A percentile compares a stretch with the other conserved stretches of the same genome.
Conservation (phyloP, 1,139 yeast genomes). For the Kurtzmaniella natalensis region DNA sequence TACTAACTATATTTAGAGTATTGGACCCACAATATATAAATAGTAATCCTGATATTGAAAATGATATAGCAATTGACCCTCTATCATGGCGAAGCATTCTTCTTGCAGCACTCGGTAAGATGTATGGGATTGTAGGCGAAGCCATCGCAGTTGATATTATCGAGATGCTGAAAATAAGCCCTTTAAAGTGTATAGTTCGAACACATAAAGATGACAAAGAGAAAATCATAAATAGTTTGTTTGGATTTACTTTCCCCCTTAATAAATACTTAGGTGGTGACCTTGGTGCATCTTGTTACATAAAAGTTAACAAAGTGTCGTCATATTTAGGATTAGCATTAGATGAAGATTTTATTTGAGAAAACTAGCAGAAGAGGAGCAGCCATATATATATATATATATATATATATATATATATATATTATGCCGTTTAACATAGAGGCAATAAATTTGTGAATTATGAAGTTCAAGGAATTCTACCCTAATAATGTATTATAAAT, state of each 20-base stretch:
- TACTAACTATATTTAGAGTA: slow-evolving; percentile 10
- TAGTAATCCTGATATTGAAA: slow-evolving; percentile 9
- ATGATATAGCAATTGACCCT: slow-evolving; percentile 16
- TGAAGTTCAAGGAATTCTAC: too few relatives aligned
- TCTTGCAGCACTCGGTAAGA: slow-evolving; percentile 19
- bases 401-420: too few relatives aligned
- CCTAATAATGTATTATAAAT: too few relatives aligned
- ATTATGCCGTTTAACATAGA: too few relatives aligned
- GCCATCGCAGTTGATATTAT: slow-evolving; percentile 28
- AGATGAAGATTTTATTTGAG: slow-evolving; percentile 5
- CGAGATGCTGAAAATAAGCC: slow-evolving; percentile 10
- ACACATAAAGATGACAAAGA: slow-evolving; percentile 25
- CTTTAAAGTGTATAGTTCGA: slow-evolving; percentile 17
- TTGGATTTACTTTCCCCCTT: slow-evolving; percentile 27
- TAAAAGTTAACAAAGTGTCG: slow-evolving; percentile 15
- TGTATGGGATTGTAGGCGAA: slow-evolving; percentile 37
- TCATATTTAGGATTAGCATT: slow-evolving; percentile 16
- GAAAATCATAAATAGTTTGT: slow-evolving; percentile 25
- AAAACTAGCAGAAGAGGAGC: neutral
- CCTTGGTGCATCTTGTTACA: slow-evolving; percentile 19
- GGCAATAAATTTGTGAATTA: too few relatives aligned
- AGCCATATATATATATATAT: too few relatives aligned
- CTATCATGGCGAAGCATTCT: slow-evolving; percentile 32
- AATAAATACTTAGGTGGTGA: slow-evolving; percentile 22
- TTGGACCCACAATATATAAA: slow-evolving; percentile 14